Conservation (phyloP, 2,329 filamentous ascomycete species). For the Fusarium chaquense region DNA sequence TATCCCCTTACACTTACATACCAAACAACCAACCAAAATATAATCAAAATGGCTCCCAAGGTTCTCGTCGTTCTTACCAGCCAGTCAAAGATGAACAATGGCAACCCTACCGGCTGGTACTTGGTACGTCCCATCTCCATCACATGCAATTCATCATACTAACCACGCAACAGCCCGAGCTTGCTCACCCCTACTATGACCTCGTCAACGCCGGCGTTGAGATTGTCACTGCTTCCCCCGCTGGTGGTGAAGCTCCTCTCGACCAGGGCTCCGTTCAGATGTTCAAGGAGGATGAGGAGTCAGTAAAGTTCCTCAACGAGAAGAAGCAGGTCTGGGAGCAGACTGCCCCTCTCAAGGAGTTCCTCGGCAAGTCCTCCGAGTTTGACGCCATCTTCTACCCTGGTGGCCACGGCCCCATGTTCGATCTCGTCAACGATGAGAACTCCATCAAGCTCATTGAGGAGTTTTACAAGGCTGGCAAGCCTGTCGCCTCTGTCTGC, state of each 20-base stretch:
- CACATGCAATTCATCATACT: background rate
- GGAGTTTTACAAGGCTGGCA: conserved; percentile 71
- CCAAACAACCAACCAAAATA: background rate
- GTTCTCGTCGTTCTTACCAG: conserved; percentile 80
- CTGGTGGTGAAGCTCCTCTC: conserved; percentile 71
- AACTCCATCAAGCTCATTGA: conserved; percentile 70
- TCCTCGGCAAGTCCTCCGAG: conserved; percentile 67
- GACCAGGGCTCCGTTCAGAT: conserved; percentile 69
- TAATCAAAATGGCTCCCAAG: conserved; percentile 64
- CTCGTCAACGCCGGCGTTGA: conserved; percentile 59
- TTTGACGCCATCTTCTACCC: conserved; percentile 73
- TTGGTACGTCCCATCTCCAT: conserved; percentile 59
- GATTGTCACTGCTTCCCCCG: conserved; percentile 70
- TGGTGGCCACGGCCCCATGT: conserved; percentile 73
- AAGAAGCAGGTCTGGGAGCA: conserved; percentile 72
- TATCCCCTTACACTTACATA: background rate
- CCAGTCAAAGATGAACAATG: conserved; percentile 62
- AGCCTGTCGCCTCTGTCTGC: conserved; percentile 75
- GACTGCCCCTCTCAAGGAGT: conserved; percentile 68
- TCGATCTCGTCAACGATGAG: conserved; percentile 70
- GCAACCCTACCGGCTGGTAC: conserved; percentile 76
- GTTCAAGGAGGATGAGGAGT: conserved; percentile 66
- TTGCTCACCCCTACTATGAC: conserved; percentile 73
- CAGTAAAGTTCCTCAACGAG: conserved; percentile 66
- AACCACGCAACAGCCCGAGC: conserved; percentile 62